phyloP scores from a whole-genome alignment of 2,329 filamentous ascomycete genomes.

The Paraconiothyrium brasiliense region DNA sequence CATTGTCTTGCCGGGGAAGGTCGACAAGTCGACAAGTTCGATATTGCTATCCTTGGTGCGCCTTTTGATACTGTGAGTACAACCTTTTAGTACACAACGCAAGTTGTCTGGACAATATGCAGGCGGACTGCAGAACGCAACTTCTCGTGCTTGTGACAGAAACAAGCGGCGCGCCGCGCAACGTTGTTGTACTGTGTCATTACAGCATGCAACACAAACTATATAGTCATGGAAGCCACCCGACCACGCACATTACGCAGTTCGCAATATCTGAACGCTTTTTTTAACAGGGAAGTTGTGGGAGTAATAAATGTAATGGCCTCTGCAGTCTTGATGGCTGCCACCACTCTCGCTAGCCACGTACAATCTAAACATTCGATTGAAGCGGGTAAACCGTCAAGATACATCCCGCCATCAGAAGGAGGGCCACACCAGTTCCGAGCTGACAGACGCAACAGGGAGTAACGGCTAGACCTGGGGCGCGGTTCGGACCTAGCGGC shows the following conservation, averaged over 20 bases:
- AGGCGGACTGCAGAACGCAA: neutral
- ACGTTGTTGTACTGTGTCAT: neutral
- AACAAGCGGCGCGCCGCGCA: neutral
- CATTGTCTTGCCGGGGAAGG: constrained; percentile 54
- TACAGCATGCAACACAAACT: neutral
- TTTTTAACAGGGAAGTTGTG: too few relatives aligned
- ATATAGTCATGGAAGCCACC: too few relatives aligned
- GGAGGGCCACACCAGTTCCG: too few relatives aligned
- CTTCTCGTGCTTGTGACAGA: neutral
- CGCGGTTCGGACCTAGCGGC: constrained; percentile 62
- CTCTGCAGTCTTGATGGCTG: too few relatives aligned
- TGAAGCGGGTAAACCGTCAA: too few relatives aligned
- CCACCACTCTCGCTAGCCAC: too few relatives aligned
- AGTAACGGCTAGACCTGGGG: constrained; percentile 62
- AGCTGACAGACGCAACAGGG: constrained; percentile 39
- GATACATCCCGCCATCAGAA: too few relatives aligned
- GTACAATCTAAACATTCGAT: too few relatives aligned
- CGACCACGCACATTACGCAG: too few relatives aligned
- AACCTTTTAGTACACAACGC: neutral
- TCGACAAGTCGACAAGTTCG: constrained; percentile 53
- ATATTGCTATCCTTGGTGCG: constrained; percentile 60
- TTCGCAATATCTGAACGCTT: too few relatives aligned
- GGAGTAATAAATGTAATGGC: too few relatives aligned
- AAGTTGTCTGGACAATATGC: neutral
- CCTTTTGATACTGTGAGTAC: constrained; percentile 59